Conservation (phyloP, 2,329 filamentous ascomycete species). For the Aureobasidium vineae region DNA sequence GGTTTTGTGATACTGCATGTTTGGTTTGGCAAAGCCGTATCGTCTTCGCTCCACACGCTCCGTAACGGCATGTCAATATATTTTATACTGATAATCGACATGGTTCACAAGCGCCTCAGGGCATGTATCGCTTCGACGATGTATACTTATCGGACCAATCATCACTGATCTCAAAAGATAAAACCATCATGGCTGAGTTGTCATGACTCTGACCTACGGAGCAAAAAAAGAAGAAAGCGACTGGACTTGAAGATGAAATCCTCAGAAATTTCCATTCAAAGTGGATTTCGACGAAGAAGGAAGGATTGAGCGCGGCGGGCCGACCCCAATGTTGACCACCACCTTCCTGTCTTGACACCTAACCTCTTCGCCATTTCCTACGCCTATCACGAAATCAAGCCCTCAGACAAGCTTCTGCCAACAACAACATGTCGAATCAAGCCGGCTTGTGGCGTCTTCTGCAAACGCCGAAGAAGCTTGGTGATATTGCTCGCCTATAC, state of each 20-base stretch:
- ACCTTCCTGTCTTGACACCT: slow-evolving; percentile 13
- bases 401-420: slow-evolving; percentile 18
- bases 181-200: not conserved
- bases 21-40: not conserved
- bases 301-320: slow-evolving; percentile 13
- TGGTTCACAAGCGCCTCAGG: not conserved
- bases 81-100: not conserved
- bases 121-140: not conserved
- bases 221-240: too few relatives aligned
- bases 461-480: slow-evolving; percentile 7
- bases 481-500: not conserved
- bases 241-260: too few relatives aligned
- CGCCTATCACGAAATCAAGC: not conserved
- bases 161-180: not conserved
- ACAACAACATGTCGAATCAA: not conserved
- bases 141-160: slow-evolving; percentile 19
- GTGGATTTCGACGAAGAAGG: not conserved
- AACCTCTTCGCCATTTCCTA: not conserved
- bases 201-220: not conserved
- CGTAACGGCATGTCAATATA: slow-evolving; percentile 1
- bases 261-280: too few relatives aligned
- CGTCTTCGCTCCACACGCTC: not conserved
- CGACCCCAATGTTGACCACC: not conserved
- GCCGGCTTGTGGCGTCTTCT: not conserved
- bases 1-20: not conserved